Evolutionary conservation across 2,329 filamentous ascomycete species (phyloP).

Genomic region (Neonectria hederae): DNA sequence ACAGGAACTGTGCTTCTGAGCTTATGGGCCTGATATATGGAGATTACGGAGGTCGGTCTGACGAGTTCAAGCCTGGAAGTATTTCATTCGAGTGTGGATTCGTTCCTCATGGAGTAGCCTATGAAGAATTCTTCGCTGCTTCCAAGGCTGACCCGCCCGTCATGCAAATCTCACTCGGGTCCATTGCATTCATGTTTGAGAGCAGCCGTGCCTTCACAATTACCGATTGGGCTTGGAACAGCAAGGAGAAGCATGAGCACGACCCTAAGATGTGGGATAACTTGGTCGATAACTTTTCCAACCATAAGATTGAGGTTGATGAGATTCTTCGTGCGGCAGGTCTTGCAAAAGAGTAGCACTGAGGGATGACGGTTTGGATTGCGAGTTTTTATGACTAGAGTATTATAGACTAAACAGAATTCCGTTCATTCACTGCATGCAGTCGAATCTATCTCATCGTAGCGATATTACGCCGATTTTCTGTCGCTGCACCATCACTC

Average conservation of each 20-base stretch:
- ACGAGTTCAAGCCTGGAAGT: slow-evolving; percentile 29
- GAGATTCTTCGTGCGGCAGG: slow-evolving; percentile 1
- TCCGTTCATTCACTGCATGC: background rate
- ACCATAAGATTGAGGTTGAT: slow-evolving; percentile 20
- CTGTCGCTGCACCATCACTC: background rate
- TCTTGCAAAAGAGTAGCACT: background rate
- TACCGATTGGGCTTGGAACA: slow-evolving; percentile 25
- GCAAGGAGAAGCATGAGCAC: slow-evolving; percentile 20
- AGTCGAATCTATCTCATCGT: background rate
- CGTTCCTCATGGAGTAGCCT: slow-evolving; percentile 31
- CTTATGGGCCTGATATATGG: slow-evolving; percentile 63
- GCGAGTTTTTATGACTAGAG: no score
- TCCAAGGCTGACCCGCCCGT: slow-evolving; percentile 19
- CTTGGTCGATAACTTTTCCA: slow-evolving; percentile 27
- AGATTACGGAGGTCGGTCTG: slow-evolving; percentile 39
- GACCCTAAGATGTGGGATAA: slow-evolving; percentile 29
- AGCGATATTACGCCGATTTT: no score
- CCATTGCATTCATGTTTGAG: slow-evolving; percentile 26
- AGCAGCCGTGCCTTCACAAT: slow-evolving; percentile 26
- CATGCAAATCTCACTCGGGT: slow-evolving; percentile 18
- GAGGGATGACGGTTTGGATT: no score
- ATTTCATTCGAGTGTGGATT: slow-evolving; percentile 30
- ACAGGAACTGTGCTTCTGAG: slow-evolving; percentile 67
- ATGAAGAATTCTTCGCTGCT: slow-evolving; percentile 23
- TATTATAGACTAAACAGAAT: background rate